Percentiles rank a stretch among this genome's conserved stretches.
Conservation (phyloP, 345 rosid species). For the Brassica napus region DNA sequence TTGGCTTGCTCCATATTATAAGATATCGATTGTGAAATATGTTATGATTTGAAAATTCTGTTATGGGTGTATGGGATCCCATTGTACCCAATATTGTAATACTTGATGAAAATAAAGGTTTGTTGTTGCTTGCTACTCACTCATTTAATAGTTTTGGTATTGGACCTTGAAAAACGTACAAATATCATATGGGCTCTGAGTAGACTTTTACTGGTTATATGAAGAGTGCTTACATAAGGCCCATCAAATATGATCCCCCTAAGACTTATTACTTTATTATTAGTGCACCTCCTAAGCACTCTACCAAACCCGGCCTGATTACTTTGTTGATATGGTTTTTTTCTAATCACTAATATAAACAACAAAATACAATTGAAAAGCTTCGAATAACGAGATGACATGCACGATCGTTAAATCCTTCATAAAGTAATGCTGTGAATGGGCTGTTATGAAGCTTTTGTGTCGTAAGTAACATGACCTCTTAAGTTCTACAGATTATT, state of each 20-base stretch:
- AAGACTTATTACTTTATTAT: not conserved
- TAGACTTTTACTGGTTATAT: not conserved
- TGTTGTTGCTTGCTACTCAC: not conserved
- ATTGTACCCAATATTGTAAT: conserved; percentile 3
- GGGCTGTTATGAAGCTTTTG: conserved; percentile 20
- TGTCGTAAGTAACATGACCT: conserved; percentile 21
- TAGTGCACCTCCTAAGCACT: not conserved
- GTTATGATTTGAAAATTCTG: not conserved
- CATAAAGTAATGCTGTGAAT: not conserved
- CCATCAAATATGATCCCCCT: not conserved
- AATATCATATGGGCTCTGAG: not conserved
- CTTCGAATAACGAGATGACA: conserved; percentile 22
- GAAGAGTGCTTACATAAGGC: not conserved
- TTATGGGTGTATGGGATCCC: not conserved
- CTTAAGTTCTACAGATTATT: conserved; percentile 19
- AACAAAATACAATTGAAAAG: not conserved
- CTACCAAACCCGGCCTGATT: not conserved
- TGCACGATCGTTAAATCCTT: conserved; percentile 31
- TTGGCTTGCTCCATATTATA: conserved; percentile 9
- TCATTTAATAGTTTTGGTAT: not conserved
- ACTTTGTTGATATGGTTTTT: not conserved
- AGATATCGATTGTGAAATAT: not conserved
- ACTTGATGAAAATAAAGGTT: not conserved
- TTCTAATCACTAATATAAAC: not conserved
- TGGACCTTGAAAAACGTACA: not conserved